Conservation (phyloP, 228 moss, liverwort and hornwort species). For the Sphagnum magellanicum region DNA sequence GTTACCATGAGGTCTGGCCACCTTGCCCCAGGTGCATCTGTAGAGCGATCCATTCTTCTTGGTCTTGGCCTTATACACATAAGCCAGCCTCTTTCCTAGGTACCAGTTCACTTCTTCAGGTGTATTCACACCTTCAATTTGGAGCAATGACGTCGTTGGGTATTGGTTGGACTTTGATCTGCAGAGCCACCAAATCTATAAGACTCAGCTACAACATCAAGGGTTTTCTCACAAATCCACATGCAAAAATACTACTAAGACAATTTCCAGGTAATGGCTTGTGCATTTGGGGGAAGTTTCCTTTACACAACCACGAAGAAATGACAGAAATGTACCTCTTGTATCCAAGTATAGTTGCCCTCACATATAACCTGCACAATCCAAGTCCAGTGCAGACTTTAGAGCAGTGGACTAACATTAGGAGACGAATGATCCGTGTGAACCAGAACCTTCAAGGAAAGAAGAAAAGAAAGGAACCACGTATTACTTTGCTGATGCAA, state of each 20-base stretch:
- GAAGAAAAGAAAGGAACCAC: neutral
- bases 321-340: conserved; percentile 43
- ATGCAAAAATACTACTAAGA: neutral
- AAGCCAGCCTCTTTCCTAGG: conserved; percentile 47
- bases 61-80: conserved; percentile 51
- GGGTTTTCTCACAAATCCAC: neutral
- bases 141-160: conserved; percentile 62
- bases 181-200: conserved; percentile 4
- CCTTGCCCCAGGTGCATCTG: conserved; percentile 61
- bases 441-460: neutral
- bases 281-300: neutral
- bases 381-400: neutral
- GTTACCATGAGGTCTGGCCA: conserved; percentile 38
- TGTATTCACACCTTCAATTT: conserved; percentile 83
- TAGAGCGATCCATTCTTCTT: conserved; percentile 41
- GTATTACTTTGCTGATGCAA: neutral
- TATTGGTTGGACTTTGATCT: conserved; percentile 59
- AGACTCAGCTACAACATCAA: neutral
- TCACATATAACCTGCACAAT: conserved; percentile 64
- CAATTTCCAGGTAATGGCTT: neutral
- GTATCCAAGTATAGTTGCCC: conserved; percentile 78
- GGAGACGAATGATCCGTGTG: neutral
- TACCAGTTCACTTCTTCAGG: conserved; percentile 71
- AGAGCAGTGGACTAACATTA: neutral
- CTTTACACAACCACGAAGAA: neutral